phyloP scores from a whole-genome alignment of 1,284 basidiomycete species.

The Hymenochaete sp. region DNA sequence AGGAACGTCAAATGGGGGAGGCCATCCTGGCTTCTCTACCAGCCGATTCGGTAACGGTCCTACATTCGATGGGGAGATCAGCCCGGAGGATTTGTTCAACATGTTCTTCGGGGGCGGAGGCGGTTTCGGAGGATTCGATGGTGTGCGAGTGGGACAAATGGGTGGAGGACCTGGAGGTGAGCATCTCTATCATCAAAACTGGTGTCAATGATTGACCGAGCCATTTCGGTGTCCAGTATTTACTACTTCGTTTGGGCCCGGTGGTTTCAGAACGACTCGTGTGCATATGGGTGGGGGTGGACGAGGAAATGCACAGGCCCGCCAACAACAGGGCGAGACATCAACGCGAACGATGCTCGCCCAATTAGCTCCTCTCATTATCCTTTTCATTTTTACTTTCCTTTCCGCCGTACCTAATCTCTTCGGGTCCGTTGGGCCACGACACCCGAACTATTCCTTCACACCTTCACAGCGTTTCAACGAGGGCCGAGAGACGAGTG shows the following conservation, averaged over 20 bases:
- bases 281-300: conserved; percentile 34
- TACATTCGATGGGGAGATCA: conserved; percentile 79
- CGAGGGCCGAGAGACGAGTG: conserved; percentile 56
- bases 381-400: conserved; percentile 80
- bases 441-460: conserved; percentile 82
- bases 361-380: conserved; percentile 80
- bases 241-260: conserved; percentile 65
- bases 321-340: conserved; percentile 29
- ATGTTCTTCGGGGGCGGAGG: conserved; percentile 91
- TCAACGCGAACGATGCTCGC: conserved; percentile 63
- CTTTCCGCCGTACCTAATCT: conserved; percentile 77
- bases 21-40: conserved; percentile 41
- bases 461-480: conserved; percentile 48
- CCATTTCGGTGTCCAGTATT: conserved; percentile 41
- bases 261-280: conserved; percentile 64
- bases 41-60: conserved; percentile 40
- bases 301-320: conserved; percentile 25
- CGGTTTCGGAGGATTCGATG: conserved; percentile 43
- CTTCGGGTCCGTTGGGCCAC: conserved; percentile 55
- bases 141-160: conserved; percentile 34
- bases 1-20: conserved; percentile 41
- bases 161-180: conserved; percentile 45
- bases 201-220: not conserved
- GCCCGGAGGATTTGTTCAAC: conserved; percentile 95
- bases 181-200: conserved; percentile 12